Conservation (phyloP, 192 early-diverging fungal genomes). For the Backusella macrospora region DNA sequence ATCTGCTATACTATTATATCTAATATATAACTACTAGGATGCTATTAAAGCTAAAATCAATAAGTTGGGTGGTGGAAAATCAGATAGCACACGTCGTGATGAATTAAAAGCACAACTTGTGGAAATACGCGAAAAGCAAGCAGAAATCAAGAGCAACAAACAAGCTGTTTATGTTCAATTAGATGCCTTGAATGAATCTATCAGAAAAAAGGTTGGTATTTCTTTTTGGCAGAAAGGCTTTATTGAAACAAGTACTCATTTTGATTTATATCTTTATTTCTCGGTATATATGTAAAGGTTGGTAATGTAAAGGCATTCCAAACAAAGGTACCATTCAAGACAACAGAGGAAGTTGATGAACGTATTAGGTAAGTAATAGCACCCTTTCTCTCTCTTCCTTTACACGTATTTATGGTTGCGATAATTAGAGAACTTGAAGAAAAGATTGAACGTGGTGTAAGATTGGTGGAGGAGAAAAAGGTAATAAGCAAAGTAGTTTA, state of each 20-base stretch:
- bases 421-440: conserved; percentile 66
- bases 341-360: conserved; percentile 75
- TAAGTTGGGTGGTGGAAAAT: conserved; percentile 53
- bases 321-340: conserved; percentile 80
- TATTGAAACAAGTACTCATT: neutral
- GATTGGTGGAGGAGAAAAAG: conserved; percentile 87
- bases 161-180: conserved; percentile 72
- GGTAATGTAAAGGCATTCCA: conserved; percentile 59
- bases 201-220: conserved; percentile 78
- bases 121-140: conserved; percentile 70
- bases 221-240: neutral
- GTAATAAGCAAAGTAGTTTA: conserved; percentile 39
- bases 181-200: conserved; percentile 65
- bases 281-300: conserved; percentile 11
- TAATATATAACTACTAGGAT: conserved; percentile 43
- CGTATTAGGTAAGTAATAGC: conserved; percentile 62
- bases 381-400: neutral
- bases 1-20: neutral
- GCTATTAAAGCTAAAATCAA: conserved; percentile 55
- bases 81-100: conserved; percentile 52
- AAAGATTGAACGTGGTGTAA: conserved; percentile 78
- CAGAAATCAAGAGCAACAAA: conserved; percentile 65
- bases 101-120: conserved; percentile 63
- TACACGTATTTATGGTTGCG: neutral
- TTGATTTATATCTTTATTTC: neutral